Base-by-base conservation (phyloP, 2,329 filamentous ascomycete species). In the Talaromyces atroroseus region DNA sequence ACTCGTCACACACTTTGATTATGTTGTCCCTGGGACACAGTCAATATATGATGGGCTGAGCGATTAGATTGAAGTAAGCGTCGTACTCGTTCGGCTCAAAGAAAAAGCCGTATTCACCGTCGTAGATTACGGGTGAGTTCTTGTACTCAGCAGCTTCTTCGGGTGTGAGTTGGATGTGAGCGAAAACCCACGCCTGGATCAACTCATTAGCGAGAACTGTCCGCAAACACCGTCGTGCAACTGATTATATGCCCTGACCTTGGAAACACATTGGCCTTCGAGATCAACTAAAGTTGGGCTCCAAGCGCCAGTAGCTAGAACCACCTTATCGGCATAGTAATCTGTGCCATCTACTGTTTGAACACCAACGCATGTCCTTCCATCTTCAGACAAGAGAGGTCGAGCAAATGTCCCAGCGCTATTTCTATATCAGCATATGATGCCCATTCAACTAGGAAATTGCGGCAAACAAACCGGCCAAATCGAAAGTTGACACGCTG, bases 251-350 rank as follows among this genome's bases (percentile, higher is more conserved):
- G 34, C 16, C 34, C 85, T 80, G 1, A 81, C 85, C 1, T 81
- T 83, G n/a, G 84, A 83, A 14, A 78, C 80, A 23, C 79, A 74
- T 56, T 85, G 81, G 2, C 63, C 52, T 5, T 78, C 60, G 2
- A 65, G 59, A 56, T 78, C 75, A 60, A 80, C 78, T 1, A 78
- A 38, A 11, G 79, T 75, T 29, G 79, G 78, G 49, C 85, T 74
- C 67, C 81, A 80, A 5, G 82, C 82, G 12, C 82, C 83, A 0
- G 82, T 80, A 40, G 76, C 77, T 29, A 85, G 64, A 10, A 85
- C 65, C n/a, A 82, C 69, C 63, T 80, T 80, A 53, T 81, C 76
- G 1, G 82, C 84, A 14, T 63, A 69, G 52, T 81, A 71, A 1
- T 68, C 64, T 24, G 70, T 66, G 1, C 82, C 83, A 60, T 76